Evolutionary conservation across 2,329 filamentous ascomycete genomes (phyloP), one percentile per base, ranked within the genome.

Genomic region (Talaromyces piceae): DNA sequence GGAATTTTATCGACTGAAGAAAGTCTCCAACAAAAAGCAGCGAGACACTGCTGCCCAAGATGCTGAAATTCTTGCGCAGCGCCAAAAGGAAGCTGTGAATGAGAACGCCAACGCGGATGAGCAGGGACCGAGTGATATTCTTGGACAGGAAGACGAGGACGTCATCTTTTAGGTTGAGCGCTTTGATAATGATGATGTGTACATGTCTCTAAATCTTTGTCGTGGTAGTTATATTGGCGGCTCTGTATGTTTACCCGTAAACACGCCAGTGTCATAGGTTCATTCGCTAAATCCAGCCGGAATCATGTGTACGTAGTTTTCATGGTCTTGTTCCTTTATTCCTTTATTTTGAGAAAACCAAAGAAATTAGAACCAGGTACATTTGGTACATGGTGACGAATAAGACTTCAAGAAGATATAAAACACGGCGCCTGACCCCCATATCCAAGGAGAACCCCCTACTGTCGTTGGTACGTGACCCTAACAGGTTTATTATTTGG

Each of bases 1-100:
- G 69, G 93, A 98, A 68, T 98, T 98, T 70, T 98, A 96, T 73
- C 80, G 93, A 58, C 73, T 98, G 66, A 98, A 98, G 75, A 98
- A 98, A 77, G 87, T 91, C 30, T 87, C 88, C 45, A 81, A 81
- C 67, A 91, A 91, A 75, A 91, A 91, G 68, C 85, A 90, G 67
- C 77, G 86, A 61, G 87, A 91, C 61, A 84, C 76, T 27, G 87
- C 86, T 9, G 82, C 77, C 9, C 78, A 81, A 45, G 86, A 91
- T 60, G 85, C 82, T 25, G 84, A 90, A 68, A 81, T 93, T 66
- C 86, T 86, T 64, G 82, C 82, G 25, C 87, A 84, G 67, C 85
- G 83, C 58, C 67, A 75, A 53, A 74, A 73, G 30, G 70, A 69
- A 37, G 61, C 58, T 37, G 59, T 63, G 16, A 63, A 70, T 55